Percentiles rank a stretch among this genome's conserved stretches.
Conservation (phyloP, 345 rosid species). For the Clausena lansium region DNA sequence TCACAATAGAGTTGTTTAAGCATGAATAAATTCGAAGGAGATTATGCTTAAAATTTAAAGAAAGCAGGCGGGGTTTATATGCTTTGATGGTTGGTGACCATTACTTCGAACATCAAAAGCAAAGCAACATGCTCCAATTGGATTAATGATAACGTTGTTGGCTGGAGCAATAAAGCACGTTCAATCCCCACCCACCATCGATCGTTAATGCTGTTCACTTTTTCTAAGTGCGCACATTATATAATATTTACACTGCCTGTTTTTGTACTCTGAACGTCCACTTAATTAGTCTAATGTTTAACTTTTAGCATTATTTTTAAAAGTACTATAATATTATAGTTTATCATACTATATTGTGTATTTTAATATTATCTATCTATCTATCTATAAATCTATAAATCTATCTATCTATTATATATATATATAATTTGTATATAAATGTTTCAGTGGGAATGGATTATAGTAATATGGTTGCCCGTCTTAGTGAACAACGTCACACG, state of each 20-base stretch:
- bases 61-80: neutral
- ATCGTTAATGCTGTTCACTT: slow-evolving; percentile 2
- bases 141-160: neutral
- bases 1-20: neutral
- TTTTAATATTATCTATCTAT: no score
- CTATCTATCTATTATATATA: no score
- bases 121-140: neutral
- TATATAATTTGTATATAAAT: no score
- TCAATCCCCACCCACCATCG: neutral
- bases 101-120: neutral
- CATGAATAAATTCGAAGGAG: neutral
- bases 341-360: neutral
- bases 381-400: no score
- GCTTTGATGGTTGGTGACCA: neutral
- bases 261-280: no score
- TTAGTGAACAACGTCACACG: neutral
- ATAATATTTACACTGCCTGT: neutral
- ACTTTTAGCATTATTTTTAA: neutral
- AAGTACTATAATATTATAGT: no score
- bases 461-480: neutral
- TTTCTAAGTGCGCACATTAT: no score
- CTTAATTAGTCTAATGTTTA: neutral
- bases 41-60: no score
- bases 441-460: neutral
- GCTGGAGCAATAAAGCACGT: neutral